Evolutionary conservation across 75 land plant species (phyloP), one percentile per base, ranked within the genome.

Genomic region (Pinus taeda): DNA sequence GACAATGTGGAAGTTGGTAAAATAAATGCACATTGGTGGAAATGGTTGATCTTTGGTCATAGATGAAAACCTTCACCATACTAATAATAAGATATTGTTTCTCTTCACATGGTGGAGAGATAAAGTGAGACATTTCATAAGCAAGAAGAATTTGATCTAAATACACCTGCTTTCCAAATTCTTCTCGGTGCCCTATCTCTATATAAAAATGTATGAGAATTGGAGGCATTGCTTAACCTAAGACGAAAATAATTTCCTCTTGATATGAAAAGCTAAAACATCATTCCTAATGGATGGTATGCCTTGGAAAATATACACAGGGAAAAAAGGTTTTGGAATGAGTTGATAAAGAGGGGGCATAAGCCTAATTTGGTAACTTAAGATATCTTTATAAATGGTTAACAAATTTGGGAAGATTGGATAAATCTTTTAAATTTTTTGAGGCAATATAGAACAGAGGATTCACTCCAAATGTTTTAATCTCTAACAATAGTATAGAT

Each of bases 281-380:
- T 93, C 8, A 78, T 90, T 61, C 86, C 90, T 13, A 84, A 89
- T 77, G 95, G 95, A 22, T 93, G 93, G 88, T 85, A 87, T 77
- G 90, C 88, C 37, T 26, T 74, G 62, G 88, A 88, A 62, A 88
- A 74, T 74, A 73, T 81, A 14, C 26, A 26, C 26, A 26, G 26
- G 26, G 26, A 26, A 26, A 26, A 26, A 26, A 26, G 26, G 26
- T 26, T 26, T 26, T 26, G 26, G 26, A 26, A 26, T 26, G 26
- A 26, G 26, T 26, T 26, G 26, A 26, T 26, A 26, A 26, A 26
- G 26, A 26, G 26, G 26, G 26, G 26, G 26, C 26, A 26, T 26
- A 26, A 26, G 26, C 26, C 26, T 26, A 26, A 26, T 26, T 26
- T 26, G 26, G 26, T 26, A 26, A 26, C 26, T 26, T 26, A 26